Conservation (phyloP, 768 basidiomycete species). For the Mrakia hoshinonis region DNA sequence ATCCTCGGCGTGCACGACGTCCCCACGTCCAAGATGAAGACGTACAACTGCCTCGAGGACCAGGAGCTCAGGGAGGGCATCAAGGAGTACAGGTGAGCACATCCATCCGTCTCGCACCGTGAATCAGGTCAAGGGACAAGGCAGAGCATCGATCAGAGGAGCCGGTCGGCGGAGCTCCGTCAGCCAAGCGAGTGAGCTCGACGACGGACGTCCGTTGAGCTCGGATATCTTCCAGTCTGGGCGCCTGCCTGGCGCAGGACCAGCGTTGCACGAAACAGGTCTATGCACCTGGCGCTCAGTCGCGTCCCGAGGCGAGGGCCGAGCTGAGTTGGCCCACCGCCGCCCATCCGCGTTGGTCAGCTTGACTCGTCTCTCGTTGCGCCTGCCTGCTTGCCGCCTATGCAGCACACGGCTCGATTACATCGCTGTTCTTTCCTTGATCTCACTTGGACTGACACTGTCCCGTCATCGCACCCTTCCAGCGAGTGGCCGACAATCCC, state of each 20-base stretch:
- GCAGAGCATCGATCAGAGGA: not conserved
- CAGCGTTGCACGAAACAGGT: too few species aligned
- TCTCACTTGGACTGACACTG: not conserved
- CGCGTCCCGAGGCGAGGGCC: too few species aligned
- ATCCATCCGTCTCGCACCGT: constrained; percentile 40
- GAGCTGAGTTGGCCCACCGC: too few species aligned
- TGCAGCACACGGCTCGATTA: too few species aligned
- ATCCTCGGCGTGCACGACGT: constrained; percentile 57
- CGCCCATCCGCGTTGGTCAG: too few species aligned
- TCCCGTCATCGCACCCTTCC: not conserved
- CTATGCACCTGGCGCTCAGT: too few species aligned
- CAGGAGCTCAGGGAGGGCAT: constrained; percentile 70
- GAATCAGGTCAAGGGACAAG: not conserved
- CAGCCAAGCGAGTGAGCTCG: not conserved
- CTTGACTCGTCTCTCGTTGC: not conserved
- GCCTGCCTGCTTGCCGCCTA: too few species aligned
- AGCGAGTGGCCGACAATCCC: constrained; percentile 99
- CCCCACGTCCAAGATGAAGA: constrained; percentile 47
- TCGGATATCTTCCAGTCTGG: too few species aligned
- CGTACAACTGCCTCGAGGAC: constrained; percentile 85
- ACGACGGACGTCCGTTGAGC: too few species aligned
- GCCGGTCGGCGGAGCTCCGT: not conserved
- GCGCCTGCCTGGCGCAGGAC: too few species aligned
- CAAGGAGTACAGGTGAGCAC: constrained; percentile 82
- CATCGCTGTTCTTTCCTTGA: not conserved